Evolutionary conservation across 306 rosid species (phyloP).

Genomic region (Senna tora): DNA sequence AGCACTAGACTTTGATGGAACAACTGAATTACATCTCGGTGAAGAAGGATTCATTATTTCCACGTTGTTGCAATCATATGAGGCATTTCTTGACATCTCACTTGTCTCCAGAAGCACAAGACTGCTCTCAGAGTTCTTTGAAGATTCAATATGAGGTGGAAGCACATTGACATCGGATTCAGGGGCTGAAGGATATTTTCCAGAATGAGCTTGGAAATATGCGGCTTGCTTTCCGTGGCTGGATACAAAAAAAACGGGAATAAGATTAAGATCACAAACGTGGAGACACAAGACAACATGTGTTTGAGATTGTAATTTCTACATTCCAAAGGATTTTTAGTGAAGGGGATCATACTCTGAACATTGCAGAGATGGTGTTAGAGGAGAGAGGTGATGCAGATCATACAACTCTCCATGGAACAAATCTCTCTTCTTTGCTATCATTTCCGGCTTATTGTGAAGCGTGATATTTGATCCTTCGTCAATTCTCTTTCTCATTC

Average conservation of each 20-base stretch:
- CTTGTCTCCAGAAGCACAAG: conserved; percentile 36
- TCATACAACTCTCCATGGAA: conserved; percentile 25
- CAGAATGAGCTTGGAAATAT: conserved; percentile 42
- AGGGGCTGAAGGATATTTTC: conserved; percentile 1
- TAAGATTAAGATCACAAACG: conserved; percentile 8
- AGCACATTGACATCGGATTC: neutral
- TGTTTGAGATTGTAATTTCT: conserved; percentile 5
- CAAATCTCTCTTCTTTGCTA: conserved; percentile 35
- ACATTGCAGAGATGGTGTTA: conserved; percentile 48
- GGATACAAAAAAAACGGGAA: neutral
- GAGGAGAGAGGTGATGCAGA: conserved; percentile 43
- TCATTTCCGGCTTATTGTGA: conserved; percentile 40
- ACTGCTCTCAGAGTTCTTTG: conserved; percentile 24
- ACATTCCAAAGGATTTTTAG: neutral
- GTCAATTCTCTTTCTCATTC: conserved; percentile 3
- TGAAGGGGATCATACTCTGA: conserved; percentile 45
- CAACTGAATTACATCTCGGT: conserved; percentile 28
- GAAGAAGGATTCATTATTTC: conserved; percentile 30
- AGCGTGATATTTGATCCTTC: conserved; percentile 28
- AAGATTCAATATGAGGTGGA: conserved; percentile 14
- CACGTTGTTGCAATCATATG: conserved; percentile 28
- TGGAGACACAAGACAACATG: neutral
- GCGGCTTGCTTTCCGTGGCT: conserved; percentile 47
- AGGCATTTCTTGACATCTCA: conserved; percentile 23
- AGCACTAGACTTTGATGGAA: conserved; percentile 16